phyloP scores from a whole-genome alignment of 1,139 yeast genomes.

The Saccharomyces hybrid region DNA sequence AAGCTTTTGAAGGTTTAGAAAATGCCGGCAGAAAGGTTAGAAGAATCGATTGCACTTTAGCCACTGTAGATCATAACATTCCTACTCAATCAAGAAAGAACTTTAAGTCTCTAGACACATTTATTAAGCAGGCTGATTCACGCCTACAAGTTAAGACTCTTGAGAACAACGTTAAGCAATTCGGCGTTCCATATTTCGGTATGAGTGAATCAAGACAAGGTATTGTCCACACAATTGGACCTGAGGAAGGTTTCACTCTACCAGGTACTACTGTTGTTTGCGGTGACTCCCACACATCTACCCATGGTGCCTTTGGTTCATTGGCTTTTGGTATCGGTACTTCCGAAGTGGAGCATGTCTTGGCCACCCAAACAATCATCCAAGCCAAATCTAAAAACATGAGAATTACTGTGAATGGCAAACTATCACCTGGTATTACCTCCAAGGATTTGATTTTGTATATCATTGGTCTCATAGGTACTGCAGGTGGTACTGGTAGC shows the following conservation, averaged over 20 bases:
- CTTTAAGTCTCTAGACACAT: conserved; percentile 68
- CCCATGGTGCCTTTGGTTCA: conserved; percentile 98
- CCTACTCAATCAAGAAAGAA: conserved; percentile 80
- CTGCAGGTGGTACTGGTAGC: conserved; percentile 98
- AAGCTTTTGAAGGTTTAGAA: conserved; percentile 91
- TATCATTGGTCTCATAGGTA: conserved; percentile 93
- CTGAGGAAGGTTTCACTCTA: conserved; percentile 95
- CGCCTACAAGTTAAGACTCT: conserved; percentile 86
- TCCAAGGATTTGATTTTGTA: conserved; percentile 92
- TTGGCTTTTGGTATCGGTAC: conserved; percentile 98
- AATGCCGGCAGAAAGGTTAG: conserved; percentile 85
- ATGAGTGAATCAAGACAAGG: conserved; percentile 94
- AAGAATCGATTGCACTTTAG: conserved; percentile 89
- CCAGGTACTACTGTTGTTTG: conserved; percentile 99
- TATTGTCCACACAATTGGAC: conserved; percentile 96
- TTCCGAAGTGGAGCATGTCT: conserved; percentile 95
- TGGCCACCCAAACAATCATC: conserved; percentile 93
- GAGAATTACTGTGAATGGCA: conserved; percentile 82
- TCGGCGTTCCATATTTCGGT: conserved; percentile 86
- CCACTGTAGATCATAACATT: conserved; percentile 96
- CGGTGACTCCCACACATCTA: conserved; percentile 97
- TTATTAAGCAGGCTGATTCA: conserved; percentile 85
- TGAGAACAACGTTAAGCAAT: conserved; percentile 85
- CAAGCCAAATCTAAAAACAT: conserved; percentile 93
- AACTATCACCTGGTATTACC: conserved; percentile 78